Evolutionary conservation across 2,329 filamentous ascomycete genomes (phyloP).

Genomic region (Decorospora gaudefroyi): DNA sequence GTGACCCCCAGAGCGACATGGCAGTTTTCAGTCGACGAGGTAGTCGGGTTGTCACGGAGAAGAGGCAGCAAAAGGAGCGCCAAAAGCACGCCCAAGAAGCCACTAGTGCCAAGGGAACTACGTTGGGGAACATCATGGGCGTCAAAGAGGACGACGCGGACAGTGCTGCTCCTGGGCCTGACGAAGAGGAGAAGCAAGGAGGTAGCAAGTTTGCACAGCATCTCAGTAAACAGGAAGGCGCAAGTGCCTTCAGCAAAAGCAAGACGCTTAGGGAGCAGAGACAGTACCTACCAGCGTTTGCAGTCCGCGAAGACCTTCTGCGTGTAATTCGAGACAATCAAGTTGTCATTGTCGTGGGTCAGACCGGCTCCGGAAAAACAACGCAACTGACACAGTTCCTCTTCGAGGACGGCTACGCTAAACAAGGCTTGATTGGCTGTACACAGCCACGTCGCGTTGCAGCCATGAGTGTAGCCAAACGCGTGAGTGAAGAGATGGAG

Average conservation of each 20-base stretch:
- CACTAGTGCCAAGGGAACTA: conserved; percentile 88
- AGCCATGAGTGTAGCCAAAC: conserved; percentile 98
- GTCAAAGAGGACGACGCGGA: conserved; percentile 89
- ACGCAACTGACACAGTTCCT: conserved; percentile 97
- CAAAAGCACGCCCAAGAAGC: conserved; percentile 94
- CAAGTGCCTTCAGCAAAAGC: conserved; percentile 89
- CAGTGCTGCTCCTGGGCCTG: conserved; percentile 77
- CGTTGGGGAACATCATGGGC: conserved; percentile 92
- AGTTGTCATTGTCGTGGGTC: conserved; percentile 93
- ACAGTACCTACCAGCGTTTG: conserved; percentile 92
- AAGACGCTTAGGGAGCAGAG: conserved; percentile 90
- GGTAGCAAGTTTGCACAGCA: conserved; percentile 85
- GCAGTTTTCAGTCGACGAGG: conserved; percentile 96
- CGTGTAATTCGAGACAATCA: conserved; percentile 95
- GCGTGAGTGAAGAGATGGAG: conserved; percentile 98
- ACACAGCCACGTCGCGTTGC: conserved; percentile 96
- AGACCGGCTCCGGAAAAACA: conserved; percentile 97
- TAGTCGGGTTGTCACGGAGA: conserved; percentile 88
- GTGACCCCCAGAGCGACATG: conserved; percentile 97
- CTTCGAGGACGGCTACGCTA: conserved; percentile 91
- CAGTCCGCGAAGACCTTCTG: conserved; percentile 88
- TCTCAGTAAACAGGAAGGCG: conserved; percentile 80
- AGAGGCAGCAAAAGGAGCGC: conserved; percentile 86
- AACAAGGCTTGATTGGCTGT: conserved; percentile 87
- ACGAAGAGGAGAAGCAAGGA: conserved; percentile 69